A percentile compares a stretch with the other conserved stretches of the same genome.
Evolutionary conservation across 2,329 filamentous ascomycete genomes (phyloP).

Genomic region (Helotiales sp.): DNA sequence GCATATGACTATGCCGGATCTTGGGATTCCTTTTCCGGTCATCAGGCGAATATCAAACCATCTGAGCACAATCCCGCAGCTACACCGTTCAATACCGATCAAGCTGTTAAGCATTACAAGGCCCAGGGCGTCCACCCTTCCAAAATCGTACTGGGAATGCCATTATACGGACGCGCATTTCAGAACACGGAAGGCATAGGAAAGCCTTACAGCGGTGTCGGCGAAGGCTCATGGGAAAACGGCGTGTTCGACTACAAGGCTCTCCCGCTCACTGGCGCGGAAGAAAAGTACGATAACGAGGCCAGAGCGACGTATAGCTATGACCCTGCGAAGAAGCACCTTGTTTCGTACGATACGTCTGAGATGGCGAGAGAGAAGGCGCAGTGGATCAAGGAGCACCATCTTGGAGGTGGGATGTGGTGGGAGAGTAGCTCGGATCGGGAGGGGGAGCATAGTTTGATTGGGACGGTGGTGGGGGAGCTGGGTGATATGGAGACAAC

Average conservation of each 20-base stretch:
- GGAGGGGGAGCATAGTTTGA: constrained; percentile 68
- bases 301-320: constrained; percentile 80
- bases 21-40: constrained; percentile 74
- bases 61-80: constrained; percentile 59
- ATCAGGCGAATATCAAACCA: constrained; percentile 80
- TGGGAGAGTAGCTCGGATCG: constrained; percentile 81
- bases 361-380: constrained; percentile 72
- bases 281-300: constrained; percentile 66
- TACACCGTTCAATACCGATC: constrained; percentile 79
- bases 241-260: constrained; percentile 90
- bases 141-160: constrained; percentile 91
- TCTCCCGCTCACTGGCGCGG: constrained; percentile 70
- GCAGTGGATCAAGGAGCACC: constrained; percentile 67
- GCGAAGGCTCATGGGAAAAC: constrained; percentile 81
- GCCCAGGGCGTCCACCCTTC: constrained; percentile 63
- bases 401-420: constrained; percentile 93
- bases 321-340: constrained; percentile 61
- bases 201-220: constrained; percentile 70
- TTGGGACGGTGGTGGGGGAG: constrained; percentile 63
- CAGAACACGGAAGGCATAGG: constrained; percentile 78
- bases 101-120: constrained; percentile 74
- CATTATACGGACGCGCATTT: constrained; percentile 88
- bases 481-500: constrained; percentile 60
- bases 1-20: constrained; percentile 86
- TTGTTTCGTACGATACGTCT: constrained; percentile 80